Base-by-base conservation (phyloP, 2,329 filamentous ascomycete species). In the Cladosporium cucumerinum region DNA sequence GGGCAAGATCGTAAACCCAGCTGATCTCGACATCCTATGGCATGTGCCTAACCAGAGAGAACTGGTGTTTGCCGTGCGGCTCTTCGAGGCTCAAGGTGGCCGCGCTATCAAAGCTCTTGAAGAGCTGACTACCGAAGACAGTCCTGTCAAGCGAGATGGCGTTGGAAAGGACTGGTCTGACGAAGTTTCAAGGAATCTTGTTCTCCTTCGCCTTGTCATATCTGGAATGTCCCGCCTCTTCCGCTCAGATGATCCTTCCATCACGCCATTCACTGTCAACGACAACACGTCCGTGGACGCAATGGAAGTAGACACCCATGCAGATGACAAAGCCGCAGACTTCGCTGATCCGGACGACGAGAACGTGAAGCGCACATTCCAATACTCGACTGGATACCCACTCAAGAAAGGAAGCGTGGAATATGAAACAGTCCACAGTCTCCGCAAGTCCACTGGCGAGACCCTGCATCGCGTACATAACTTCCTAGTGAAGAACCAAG, bases 121-220 rank as follows among this genome's bases (percentile, higher is more conserved):
- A 67, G 86, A 89, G 8, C 84, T 99, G n/a, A 96, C 92, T 73
- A 89, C 91, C 67, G 88, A 92, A 54, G 86, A 89, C 39, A 89
- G 93, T 1, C 89, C 88, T 2, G 89, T 98, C 61, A 96, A 93
- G 77, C 87, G 94, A 64, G 94, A 93, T 70, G 95, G 95, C 43
- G 97, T 94, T 76, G 96, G 96, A 71, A 99, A 98, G 78, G 94
- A 97, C 72, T 99, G 95, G 95, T 97, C 94, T 0, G 95, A 99
- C 75, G 96, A 99, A 76, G 89, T 98, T 30, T 94, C 93, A 1
- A 84, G 95, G 63, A 92, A 97, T 69, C 84, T 99, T 64, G 91
- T 94, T 14, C 88, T 97, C 60, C 82, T 99, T 16, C 86, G 94
- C 32, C 84, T 99, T n/a, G 87, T 97, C 52, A 87, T 96, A 28